Evolutionary conservation across 139 green algal species (phyloP).

Genomic region (Nannochloris sp.): DNA sequence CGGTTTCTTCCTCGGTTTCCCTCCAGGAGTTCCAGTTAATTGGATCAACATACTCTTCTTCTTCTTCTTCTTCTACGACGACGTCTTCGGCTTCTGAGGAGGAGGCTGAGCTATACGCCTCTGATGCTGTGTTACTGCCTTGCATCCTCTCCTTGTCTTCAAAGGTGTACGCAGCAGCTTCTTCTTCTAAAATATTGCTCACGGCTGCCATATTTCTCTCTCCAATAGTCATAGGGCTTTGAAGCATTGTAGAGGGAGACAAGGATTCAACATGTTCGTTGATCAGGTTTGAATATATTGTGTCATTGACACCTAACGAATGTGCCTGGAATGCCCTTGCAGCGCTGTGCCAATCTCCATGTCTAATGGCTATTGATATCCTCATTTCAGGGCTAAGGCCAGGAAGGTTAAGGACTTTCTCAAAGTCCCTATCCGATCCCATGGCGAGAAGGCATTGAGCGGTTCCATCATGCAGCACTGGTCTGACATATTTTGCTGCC

Average conservation of each 20-base stretch:
- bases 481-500: conserved; percentile 22
- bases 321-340: conserved; percentile 26
- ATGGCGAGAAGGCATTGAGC: conserved; percentile 41
- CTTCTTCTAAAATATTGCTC: conserved; percentile 7
- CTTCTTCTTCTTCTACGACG: neutral
- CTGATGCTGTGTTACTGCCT: conserved; percentile 30
- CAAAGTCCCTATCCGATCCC: conserved; percentile 13
- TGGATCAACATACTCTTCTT: conserved; percentile 5
- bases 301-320: conserved; percentile 22
- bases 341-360: conserved; percentile 21
- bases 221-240: neutral
- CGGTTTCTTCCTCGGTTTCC: neutral
- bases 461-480: conserved; percentile 38
- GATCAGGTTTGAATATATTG: neutral
- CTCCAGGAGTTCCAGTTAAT: conserved; percentile 22
- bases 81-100: neutral
- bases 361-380: conserved; percentile 27
- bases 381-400: conserved; percentile 32
- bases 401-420: conserved; percentile 25
- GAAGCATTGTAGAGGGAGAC: neutral
- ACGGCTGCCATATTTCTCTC: conserved; percentile 6
- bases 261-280: neutral
- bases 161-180: neutral
- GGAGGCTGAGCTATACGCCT: neutral
- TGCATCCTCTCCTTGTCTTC: conserved; percentile 22